Base-by-base conservation (phyloP, 140 eudicot species). In the Cichorium intybus region DNA sequence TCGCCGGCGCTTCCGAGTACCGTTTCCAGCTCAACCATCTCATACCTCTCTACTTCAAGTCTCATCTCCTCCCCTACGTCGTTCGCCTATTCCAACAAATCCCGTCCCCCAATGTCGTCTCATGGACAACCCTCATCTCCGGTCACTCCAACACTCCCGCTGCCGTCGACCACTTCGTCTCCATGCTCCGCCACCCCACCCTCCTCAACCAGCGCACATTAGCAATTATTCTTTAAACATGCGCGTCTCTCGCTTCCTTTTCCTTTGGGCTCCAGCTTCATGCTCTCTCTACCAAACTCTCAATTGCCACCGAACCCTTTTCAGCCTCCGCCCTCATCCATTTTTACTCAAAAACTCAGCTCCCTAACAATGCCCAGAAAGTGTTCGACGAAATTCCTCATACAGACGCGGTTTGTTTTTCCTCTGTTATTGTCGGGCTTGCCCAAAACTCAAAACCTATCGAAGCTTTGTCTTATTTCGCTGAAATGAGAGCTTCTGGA, bases 51-150 rank as follows among this genome's bases (percentile, higher is more conserved):
- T 90, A 90, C 88, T 80, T 86, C 54, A 84, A 84, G 51, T 73
- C 87, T 50, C 48, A 70, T 49, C 81, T 61, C 62, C 52, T 61
- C 10, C 17, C 83, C 47, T 37, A 70, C 10, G 89, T 87, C 41
- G 39, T 74, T 45, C 73, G 53, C 5, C 72, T 87, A 54, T 90
- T 87, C 82, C 75, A 27, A 10, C 78, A 78, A 26, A 82, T 90
- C 77, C 85, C 90, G 17, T 72, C 74, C 1, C 97, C 90, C 14
- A 85, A 85, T 64, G 87, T 86, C 59, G 97, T 84, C 47, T 82
- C 96, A 45, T 90, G 97, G 96, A 84, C 96, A 0, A 24, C 90
- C 72, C 75, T 90, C 54, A 87, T 87, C 82, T 90, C 97, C 41
- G 84, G 76, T 28, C 76, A 72, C 77, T 74, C 95, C 80, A 63